These are phyloP conservation scores for Fusarium ramigenum DNA, from an alignment of 2,329 filamentous ascomycete species.

Conservation along the genomic window DNA sequence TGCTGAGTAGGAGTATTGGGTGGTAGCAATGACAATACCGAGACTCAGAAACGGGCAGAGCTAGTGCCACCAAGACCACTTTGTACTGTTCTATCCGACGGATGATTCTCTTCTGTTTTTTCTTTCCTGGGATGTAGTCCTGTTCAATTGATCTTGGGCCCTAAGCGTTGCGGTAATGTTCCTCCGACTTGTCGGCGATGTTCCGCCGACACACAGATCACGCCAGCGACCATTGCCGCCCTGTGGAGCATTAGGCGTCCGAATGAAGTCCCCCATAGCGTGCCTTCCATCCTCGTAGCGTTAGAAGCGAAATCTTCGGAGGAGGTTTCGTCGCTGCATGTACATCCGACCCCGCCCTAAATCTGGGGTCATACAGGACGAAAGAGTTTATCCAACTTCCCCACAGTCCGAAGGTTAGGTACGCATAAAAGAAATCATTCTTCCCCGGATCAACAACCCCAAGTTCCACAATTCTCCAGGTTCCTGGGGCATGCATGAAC, in stretches of 20 bases:
- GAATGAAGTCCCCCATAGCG: neutral
- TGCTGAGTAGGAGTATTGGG: too few relatives aligned
- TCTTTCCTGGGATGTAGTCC: neutral
- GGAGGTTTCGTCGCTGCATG: neutral
- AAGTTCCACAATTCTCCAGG: neutral
- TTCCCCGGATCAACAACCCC: neutral
- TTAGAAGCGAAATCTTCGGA: neutral
- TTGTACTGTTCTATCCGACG: too few relatives aligned
- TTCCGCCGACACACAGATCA: neutral
- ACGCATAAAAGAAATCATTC: neutral
- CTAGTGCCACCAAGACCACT: too few relatives aligned
- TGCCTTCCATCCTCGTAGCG: fast-evolving
- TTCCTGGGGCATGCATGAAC: neutral
- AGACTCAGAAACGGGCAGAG: too few relatives aligned
- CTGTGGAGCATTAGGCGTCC: neutral
- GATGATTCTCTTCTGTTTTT: neutral
- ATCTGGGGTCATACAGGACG: neutral
- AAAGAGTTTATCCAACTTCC: neutral
- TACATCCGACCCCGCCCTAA: neutral
- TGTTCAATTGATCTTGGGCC: neutral
- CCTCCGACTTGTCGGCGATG: neutral
- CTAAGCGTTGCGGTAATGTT: neutral
- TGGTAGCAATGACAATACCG: too few relatives aligned
- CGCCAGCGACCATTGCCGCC: neutral
- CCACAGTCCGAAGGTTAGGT: neutral